phyloP scores from a whole-genome alignment of 1,284 basidiomycete species.

The Cutaneotrichosporon cutaneum region DNA sequence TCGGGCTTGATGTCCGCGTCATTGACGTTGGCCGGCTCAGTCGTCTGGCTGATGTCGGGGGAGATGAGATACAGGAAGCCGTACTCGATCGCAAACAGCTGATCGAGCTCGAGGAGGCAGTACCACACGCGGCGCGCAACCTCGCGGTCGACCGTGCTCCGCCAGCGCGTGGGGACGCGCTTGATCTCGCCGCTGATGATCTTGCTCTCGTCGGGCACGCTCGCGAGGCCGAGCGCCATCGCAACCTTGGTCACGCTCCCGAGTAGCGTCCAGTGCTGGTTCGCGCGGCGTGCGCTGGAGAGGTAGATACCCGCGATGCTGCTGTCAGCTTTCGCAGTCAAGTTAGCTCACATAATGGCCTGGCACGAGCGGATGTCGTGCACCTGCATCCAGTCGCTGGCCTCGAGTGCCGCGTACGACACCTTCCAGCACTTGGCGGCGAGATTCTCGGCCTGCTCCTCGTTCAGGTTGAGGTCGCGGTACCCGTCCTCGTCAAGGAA shows the following conservation, averaged over 20 bases:
- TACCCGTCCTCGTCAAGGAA: conserved; percentile 30
- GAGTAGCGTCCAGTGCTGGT: conserved; percentile 32
- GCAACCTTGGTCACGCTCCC: conserved; percentile 31
- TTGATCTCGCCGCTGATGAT: conserved; percentile 17
- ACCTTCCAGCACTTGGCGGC: conserved; percentile 34
- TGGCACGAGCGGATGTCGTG: conserved; percentile 30
- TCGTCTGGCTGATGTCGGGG: conserved; percentile 29
- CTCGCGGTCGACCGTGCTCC: conserved; percentile 28
- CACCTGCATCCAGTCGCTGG: conserved; percentile 35
- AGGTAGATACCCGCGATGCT: conserved; percentile 31
- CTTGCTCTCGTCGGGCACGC: conserved; percentile 22
- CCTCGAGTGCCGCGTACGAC: conserved; percentile 29
- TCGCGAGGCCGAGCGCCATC: conserved; percentile 24
- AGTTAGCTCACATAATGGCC: conserved; percentile 27
- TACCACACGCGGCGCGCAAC: conserved; percentile 33
- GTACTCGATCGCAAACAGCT: conserved; percentile 33
- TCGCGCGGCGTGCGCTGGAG: conserved; percentile 24
- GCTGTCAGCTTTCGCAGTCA: background rate
- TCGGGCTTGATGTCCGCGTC: conserved; percentile 25
- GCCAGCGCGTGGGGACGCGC: conserved; percentile 25
- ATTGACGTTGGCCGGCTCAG: conserved; percentile 33
- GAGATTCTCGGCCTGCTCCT: conserved; percentile 34
- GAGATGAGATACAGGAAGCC: conserved; percentile 31
- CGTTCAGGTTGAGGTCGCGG: conserved; percentile 33
- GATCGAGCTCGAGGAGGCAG: conserved; percentile 31